phyloP scores from a whole-genome alignment of 1,284 basidiomycete species.

The Fomitopsis schrenkii region DNA sequence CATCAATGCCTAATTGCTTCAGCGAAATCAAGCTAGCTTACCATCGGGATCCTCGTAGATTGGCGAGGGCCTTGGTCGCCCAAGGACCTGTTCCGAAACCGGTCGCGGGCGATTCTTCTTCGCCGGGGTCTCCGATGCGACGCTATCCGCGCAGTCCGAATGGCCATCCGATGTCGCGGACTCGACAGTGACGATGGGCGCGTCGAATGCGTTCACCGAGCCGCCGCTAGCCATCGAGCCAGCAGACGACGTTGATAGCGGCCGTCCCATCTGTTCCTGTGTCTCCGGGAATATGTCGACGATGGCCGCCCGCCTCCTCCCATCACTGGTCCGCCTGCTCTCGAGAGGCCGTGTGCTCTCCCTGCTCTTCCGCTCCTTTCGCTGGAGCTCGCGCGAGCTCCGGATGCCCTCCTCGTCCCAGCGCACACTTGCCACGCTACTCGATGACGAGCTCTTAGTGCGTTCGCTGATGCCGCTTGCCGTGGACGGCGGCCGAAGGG shows the following conservation, averaged over 20 bases:
- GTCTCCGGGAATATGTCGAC: slow-evolving; percentile 31
- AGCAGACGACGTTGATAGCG: slow-evolving; percentile 13
- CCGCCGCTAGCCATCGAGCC: slow-evolving; percentile 3
- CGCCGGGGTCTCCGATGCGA: slow-evolving; percentile 39
- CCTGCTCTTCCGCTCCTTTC: slow-evolving; percentile 36
- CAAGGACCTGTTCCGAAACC: slow-evolving; percentile 60
- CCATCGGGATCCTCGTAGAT: slow-evolving; percentile 53
- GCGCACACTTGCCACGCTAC: slow-evolving; percentile 43
- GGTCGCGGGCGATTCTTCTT: slow-evolving; percentile 52
- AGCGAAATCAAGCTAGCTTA: slow-evolving; percentile 28
- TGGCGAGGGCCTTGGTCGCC: slow-evolving; percentile 41
- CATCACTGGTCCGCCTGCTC: slow-evolving; percentile 25
- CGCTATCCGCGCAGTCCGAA: slow-evolving; percentile 20
- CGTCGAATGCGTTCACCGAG: neutral
- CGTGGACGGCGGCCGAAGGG: slow-evolving; percentile 54
- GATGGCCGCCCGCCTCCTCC: slow-evolving; percentile 24
- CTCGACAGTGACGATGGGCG: slow-evolving; percentile 45
- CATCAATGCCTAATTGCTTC: neutral
- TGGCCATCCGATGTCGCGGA: slow-evolving; percentile 52
- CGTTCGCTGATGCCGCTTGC: slow-evolving; percentile 29
- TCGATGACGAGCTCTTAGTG: slow-evolving; percentile 40
- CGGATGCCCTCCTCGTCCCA: slow-evolving; percentile 66
- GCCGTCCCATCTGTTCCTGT: slow-evolving; percentile 9
- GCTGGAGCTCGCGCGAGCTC: slow-evolving; percentile 48
- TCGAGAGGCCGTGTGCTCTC: slow-evolving; percentile 18